A percentile compares a stretch with the other conserved stretches of the same genome.
Evolutionary conservation across 805 yeast genomes (phyloP).

Genomic region (Middelhovenomyces tepae): DNA sequence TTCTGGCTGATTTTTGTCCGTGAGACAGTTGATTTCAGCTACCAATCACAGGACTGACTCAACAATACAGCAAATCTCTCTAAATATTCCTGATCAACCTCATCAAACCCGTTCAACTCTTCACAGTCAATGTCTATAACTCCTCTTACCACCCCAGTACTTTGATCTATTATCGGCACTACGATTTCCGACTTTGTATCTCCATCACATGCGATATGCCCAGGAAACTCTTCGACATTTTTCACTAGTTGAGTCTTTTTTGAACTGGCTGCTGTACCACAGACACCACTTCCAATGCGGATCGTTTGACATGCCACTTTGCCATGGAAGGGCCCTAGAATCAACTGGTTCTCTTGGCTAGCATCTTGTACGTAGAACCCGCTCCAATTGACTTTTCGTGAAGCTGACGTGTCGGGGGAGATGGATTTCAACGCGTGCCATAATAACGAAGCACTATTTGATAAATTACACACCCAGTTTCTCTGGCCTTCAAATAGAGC

Average conservation of each 20-base stretch:
- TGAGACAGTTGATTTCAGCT: not conserved
- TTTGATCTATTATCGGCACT: conserved; percentile 55
- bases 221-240: conserved; percentile 72
- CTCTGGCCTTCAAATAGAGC: conserved; percentile 54
- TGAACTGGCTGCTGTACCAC: conserved; percentile 71
- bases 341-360: conserved; percentile 35
- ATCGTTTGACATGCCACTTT: conserved; percentile 92
- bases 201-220: conserved; percentile 96
- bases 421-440: conserved; percentile 61
- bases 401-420: conserved; percentile 26
- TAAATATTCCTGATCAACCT: conserved; percentile 47
- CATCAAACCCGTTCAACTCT: conserved; percentile 55
- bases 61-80: conserved; percentile 51
- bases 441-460: conserved; percentile 76
- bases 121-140: conserved; percentile 85
- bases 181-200: conserved; percentile 90
- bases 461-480: conserved; percentile 84
- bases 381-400: conserved; percentile 69
- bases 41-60: conserved; percentile 46
- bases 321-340: conserved; percentile 92
- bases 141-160: conserved; percentile 44
- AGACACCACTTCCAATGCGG: conserved; percentile 74
- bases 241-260: conserved; percentile 62
- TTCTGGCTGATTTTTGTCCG: too few species aligned
- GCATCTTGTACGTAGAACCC: conserved; percentile 69